Percentiles rank a stretch among this genome's conserved stretches.
phyloP scores from a whole-genome alignment of 495 filamentous ascomycete genomes.

The Gamarada debralockiae region DNA sequence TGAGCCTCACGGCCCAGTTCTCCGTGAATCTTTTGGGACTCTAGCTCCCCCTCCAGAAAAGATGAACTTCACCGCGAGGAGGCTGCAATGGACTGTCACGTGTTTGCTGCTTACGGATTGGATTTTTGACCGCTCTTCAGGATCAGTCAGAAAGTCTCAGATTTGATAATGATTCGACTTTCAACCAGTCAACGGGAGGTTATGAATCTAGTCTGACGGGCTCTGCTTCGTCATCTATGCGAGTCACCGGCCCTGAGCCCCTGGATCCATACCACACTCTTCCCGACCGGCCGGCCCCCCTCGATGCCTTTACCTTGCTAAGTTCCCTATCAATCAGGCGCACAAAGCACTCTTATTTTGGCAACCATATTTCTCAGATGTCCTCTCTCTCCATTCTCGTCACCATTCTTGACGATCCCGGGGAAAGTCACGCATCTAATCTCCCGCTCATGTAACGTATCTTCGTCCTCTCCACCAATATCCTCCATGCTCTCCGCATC shows the following conservation, averaged over 20 bases:
- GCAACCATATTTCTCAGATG: constrained; percentile 52
- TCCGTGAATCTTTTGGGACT: too few relatives aligned
- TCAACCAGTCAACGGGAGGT: neutral
- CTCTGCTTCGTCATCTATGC: neutral
- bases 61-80: too few relatives aligned
- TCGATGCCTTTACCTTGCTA: neutral
- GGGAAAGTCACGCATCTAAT: constrained; percentile 41
- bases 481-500: constrained; percentile 51
- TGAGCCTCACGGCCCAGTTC: too few relatives aligned
- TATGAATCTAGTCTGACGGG: neutral
- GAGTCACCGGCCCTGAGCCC: neutral
- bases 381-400: constrained; percentile 48
- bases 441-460: constrained; percentile 39
- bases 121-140: neutral
- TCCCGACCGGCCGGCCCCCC: neutral
- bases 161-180: neutral
- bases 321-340: constrained; percentile 33
- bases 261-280: neutral
- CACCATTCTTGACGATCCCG: constrained; percentile 49
- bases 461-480: constrained; percentile 53
- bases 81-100: too few relatives aligned
- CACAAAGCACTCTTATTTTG: constrained; percentile 51
- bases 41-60: too few relatives aligned
- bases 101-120: too few relatives aligned
- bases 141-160: neutral